phyloP scores from a whole-genome alignment of 352 stramenopile species.

The Phytopythium montanum region DNA sequence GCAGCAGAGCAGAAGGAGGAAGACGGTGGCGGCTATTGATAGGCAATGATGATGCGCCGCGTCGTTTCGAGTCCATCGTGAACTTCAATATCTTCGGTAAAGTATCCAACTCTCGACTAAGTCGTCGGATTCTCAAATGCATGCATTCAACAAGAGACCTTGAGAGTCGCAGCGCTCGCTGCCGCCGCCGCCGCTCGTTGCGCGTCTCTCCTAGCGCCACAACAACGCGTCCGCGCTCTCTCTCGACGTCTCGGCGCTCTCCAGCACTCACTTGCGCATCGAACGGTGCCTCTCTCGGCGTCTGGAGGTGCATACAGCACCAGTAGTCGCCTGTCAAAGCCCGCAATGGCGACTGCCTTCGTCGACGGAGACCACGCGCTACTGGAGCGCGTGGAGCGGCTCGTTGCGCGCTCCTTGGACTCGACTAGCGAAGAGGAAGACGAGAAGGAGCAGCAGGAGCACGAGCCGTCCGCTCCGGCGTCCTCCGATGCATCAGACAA shows the following conservation, averaged over 20 bases:
- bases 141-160: background rate
- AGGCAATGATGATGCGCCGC: background rate
- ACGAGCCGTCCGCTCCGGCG: conserved; percentile 5
- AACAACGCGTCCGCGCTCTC: background rate
- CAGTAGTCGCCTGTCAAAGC: background rate
- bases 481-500: background rate
- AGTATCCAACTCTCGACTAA: too few species aligned
- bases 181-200: background rate
- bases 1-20: background rate
- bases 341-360: conserved; percentile 1
- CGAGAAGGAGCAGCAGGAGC: background rate
- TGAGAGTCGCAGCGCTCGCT: background rate
- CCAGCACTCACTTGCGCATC: background rate
- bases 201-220: background rate
- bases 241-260: background rate
- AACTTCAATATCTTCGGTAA: background rate
- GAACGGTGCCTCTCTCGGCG: background rate
- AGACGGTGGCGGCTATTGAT: background rate
- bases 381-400: conserved; percentile 25
- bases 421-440: conserved; percentile 2
- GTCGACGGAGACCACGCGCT: conserved; percentile 12
- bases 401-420: conserved; percentile 18
- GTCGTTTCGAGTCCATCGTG: background rate
- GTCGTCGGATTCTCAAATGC: too few species aligned
- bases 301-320: background rate